Evolutionary conservation across 345 rosid species (phyloP), one percentile per base, ranked within the genome.

Genomic region (Anacardium occidentale): DNA sequence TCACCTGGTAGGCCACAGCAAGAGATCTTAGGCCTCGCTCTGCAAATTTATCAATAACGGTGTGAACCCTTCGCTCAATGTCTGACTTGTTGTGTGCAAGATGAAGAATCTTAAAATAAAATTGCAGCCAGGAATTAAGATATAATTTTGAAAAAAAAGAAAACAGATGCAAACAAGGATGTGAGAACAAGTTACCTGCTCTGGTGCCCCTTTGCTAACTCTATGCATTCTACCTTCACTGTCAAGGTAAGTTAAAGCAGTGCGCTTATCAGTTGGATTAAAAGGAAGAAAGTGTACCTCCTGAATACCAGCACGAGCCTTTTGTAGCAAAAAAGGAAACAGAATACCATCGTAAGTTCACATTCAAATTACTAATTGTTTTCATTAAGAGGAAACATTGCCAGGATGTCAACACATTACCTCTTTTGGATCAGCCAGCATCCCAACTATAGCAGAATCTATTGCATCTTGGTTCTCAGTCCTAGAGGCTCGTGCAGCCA

Each of bases 191-290:
- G 48, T 72, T 83, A 93, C 99, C 96, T 95, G 99, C 81, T 95
- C 99, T 0, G 99, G 99, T 66, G 99, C 99, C 69, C 99, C 99
- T 86, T 94, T 94, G 84, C 98, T 94, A 72, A 94, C 98, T 83
- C 98, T 88, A 66, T 89, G 98, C 99, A 91, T 91, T 89, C 83
- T 92, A 75, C 92, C 96, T 29, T 83, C 84, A 79, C 72, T 34
- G 65, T 91, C 98, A 70, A 85, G 75, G 66, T 92, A 95, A 22
- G 98, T 95, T 73, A 95, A 82, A 54, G 99, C 99, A 8, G 98
- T 95, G 61, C 99, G 86, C 89, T 92, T 95, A 75, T 95, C 99
- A 47, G 99, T 92, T 29, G 99, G 99, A 72, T 95, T 95, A 74
- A 95, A 95, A 2, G 99, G 99, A 77, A 95, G 99, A 76, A 95